Base-by-base conservation (phyloP, 2,329 filamentous ascomycete genomes). In the Paecilomyces sp. region DNA sequence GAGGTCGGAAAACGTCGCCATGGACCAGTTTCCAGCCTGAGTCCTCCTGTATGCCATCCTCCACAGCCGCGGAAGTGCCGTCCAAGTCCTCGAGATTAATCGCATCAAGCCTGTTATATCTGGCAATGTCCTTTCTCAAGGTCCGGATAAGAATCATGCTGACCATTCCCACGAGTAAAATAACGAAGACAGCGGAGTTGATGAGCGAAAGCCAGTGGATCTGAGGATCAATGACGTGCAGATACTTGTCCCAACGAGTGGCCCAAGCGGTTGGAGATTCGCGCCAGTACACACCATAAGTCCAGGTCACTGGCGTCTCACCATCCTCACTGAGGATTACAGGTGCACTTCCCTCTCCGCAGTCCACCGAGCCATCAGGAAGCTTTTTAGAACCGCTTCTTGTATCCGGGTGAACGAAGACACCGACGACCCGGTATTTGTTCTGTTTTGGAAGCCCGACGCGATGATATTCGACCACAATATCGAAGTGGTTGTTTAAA, bases 191-290 rank as follows among this genome's bases (percentile, higher is more conserved):
- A 56, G 94, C 90, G 36, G 92, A 97, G 76, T 96, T 96, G 77
- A 97, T 90, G 56, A 99, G 86, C 61, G 92, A 97, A 80, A 97
- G 96, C 94, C 94, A 99, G 75, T 99, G 94, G 68, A 99, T 97
- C 80, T 94, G 95, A 57, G 94, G 92, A 74, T 97, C 92, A 71
- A 92, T 95, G 31, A 99, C 93, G 70, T 97, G 93, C 36, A 99
- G 83, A 73, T 97, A 97, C 77, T 96, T 97, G 81, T 99, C 94
- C 94, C 94, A 99, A 64, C 94, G 86, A 12, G 94, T 99, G 30
- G 94, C 94, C 88, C 96, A 99, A 1, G 89, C 90, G 1, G 92
- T 97, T 0, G 83, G 71, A 0, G 92, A 97, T 65, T 87, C 85
- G 60, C 83, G 84, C 94, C 94, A 99, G 75, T 88, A 89, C 13